Percentiles rank a stretch among this genome's conserved stretches.
Conservation (phyloP, 2,329 filamentous ascomycete genomes). For the Colletotrichum zoysiae region DNA sequence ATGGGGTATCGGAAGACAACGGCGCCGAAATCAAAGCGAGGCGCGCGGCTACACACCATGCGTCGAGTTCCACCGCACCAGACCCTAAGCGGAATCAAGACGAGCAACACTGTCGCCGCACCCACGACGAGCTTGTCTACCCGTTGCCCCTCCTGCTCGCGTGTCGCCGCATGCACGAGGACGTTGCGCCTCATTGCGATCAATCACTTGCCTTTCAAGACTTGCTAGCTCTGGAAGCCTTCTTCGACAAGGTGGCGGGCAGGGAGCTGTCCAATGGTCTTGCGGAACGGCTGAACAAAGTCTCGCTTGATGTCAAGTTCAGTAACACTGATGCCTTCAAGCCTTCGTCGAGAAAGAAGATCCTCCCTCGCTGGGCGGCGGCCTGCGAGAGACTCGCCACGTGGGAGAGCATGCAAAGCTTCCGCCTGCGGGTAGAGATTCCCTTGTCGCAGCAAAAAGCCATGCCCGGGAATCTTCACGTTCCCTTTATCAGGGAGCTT, state of each 20-base stretch:
- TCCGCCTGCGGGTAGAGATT: constrained; percentile 13
- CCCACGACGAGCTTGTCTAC: background rate
- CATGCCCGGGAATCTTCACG: constrained; percentile 2
- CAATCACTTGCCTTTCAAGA: constrained; percentile 27
- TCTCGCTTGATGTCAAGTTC: constrained; percentile 24
- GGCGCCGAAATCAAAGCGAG: constrained; percentile 12
- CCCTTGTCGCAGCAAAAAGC: constrained; percentile 19
- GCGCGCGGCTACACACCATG: background rate
- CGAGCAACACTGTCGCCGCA: background rate
- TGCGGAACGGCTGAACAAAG: constrained; percentile 13
- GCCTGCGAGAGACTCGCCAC: constrained; percentile 17
- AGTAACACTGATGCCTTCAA: constrained; percentile 21
- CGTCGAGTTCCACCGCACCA: background rate
- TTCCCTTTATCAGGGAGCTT: constrained; percentile 12
- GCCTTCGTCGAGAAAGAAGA: constrained; percentile 31
- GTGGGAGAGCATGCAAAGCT: background rate
- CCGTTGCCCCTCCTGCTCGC: constrained; percentile 12
- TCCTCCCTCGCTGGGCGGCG: constrained; percentile 9
- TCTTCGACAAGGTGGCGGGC: constrained; percentile 4
- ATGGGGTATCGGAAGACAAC: background rate
- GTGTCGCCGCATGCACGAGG: constrained; percentile 27
- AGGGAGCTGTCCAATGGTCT: background rate
- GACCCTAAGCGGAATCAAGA: background rate
- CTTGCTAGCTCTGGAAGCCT: constrained; percentile 9
- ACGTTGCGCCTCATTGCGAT: constrained; percentile 27